Base-by-base conservation (phyloP, 2,329 filamentous ascomycete species). In the Penicillium hesseltinei region DNA sequence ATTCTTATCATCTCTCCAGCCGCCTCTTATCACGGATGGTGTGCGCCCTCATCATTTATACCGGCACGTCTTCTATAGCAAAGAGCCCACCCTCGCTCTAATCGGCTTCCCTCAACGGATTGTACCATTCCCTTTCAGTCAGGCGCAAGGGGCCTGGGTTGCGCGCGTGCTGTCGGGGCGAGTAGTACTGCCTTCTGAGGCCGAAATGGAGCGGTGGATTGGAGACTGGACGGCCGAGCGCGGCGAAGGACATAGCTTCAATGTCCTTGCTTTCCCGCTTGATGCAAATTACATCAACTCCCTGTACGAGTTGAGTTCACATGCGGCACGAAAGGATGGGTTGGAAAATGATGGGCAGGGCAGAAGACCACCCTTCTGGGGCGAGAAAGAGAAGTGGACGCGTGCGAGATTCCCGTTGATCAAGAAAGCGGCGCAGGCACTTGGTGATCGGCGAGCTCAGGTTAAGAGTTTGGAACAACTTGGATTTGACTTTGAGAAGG, bases 311-410 rank as follows among this genome's bases (percentile, higher is more conserved):
- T 17, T 38, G 23, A 57, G 57, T 23, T 47, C 43, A 5, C 6
- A 17, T 27, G 59, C 51, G 4, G 19, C 23, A 9, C 39, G 15
- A 1, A 46, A 33, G 27, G 35, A 55, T 13, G 71, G 64, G 0
- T 62, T 78, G 5, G 73, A 73, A 21, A 76, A 77, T 38, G 67
- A 71, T 3, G 77, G 77, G 0, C 54, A 59, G 7, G 76, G 76
- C 0, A 77, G 76, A 64, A 61, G 48, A 2, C 72, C 76, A 3
- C 75, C 75, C 1, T 76, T 71, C 51, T 79, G 77, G 77, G 73
- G 70, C 5, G 65, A 69, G 6, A 73, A 78, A 25, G 74, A 73
- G 58, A 64, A 69, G 42, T 60, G 58, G 58, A 54, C 54, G 5
- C 66, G 77, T 5, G 73, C 75, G 53, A 65, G 71, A 8, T 73